Evolutionary conservation across 331 rosid species (phyloP), one percentile per base, ranked within the genome.

Genomic region (Pyracantha coccinea): DNA sequence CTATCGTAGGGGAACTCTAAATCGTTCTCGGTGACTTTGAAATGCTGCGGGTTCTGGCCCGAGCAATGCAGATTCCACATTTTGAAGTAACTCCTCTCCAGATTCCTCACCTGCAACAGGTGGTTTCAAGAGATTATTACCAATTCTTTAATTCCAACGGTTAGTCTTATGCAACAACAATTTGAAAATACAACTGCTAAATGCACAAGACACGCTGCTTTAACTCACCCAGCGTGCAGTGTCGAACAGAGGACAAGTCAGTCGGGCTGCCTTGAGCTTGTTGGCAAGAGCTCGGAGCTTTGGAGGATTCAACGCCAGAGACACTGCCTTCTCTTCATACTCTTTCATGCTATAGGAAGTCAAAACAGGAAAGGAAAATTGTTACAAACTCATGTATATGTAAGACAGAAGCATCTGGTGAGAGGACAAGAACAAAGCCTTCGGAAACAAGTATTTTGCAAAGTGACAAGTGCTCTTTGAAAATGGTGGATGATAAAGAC

Each of bases 31-130:
- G 84, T 80, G 47, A 95, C 98, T 83, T 89, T 90, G 62, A 95
- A 92, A 79, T 92, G 98, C 45, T 89, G 97, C 4, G 99, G 93
- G 15, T 78, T 87, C 77, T 89, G 92, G 44, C 97, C 94, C 8
- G 90, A 85, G 86, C 98, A 95, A 58, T 92, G 93, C 77, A 90
- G 78, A 83, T 90, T 95, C 98, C 98, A 95, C 99, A 95, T 95
- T 75, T 85, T 92, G 76, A 92, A 88, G 83, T 89, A 95, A 32
- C 85, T 68, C 69, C 98, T 87, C 63, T 95, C 99, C 21, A 95
- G 88, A 86, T 95, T 95, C 83, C 89, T 88, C 78, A 95, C 99
- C 99, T 95, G 91, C 72, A 74, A 57, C 53, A 66, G 21, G 44
- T 63, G 3, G 32, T 73, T 45, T 44, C 21, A 6, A 57, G 25